phyloP scores from a whole-genome alignment of 2,329 filamentous ascomycete species.

The Hypoxylon sp. region DNA sequence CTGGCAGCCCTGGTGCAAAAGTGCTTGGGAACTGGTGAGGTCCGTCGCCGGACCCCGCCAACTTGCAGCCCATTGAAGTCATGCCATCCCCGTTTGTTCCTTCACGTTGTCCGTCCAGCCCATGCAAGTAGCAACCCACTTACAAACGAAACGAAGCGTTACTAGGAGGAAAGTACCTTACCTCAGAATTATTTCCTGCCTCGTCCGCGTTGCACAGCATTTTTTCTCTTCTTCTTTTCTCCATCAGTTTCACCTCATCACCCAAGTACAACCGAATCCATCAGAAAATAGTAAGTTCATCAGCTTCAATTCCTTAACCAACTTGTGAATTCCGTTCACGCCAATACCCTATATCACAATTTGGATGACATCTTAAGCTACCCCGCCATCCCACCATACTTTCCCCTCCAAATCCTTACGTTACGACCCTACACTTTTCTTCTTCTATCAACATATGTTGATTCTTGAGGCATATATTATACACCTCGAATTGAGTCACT shows the following conservation, averaged over 20 bases:
- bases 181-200: constrained; percentile 30
- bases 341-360: constrained; percentile 4
- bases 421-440: constrained; percentile 29
- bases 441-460: constrained; percentile 20
- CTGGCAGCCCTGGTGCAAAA: too few species aligned
- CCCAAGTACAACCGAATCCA: constrained; percentile 8
- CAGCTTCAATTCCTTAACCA: constrained; percentile 12
- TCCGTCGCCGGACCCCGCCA: constrained; percentile 39
- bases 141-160: constrained; percentile 15
- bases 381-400: constrained; percentile 36
- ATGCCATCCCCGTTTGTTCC: constrained; percentile 35
- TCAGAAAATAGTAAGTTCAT: constrained; percentile 28
- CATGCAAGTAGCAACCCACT: constrained; percentile 30
- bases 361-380: constrained; percentile 35
- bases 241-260: constrained; percentile 17
- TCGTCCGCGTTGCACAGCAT: constrained; percentile 20
- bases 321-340: constrained; percentile 3
- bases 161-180: neutral
- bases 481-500: constrained; percentile 13
- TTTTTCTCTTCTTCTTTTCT: constrained; percentile 10
- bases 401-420: constrained; percentile 22
- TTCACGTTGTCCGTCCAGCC: constrained; percentile 36
- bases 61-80: too few species aligned
- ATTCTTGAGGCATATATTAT: constrained; percentile 38
- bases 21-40: too few species aligned